Base-by-base conservation (phyloP, 768 basidiomycete genomes). In the Boletus speciosus region DNA sequence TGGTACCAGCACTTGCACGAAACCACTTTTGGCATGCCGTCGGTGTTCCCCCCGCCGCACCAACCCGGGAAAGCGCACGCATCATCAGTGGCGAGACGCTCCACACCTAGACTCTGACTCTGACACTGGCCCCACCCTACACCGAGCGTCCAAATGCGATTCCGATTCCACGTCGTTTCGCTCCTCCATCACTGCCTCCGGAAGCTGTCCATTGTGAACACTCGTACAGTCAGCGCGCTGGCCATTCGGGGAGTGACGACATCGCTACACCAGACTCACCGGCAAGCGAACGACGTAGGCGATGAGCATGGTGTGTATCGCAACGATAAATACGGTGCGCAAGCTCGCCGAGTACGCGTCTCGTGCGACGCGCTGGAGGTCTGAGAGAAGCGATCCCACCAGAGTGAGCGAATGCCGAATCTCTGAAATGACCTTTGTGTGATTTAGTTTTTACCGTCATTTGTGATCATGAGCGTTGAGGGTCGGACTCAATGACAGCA, bases 381-480 rank as follows among this genome's bases (percentile, higher is more conserved):
- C 42, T 2, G 41, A 35, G 5, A 59, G 61, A 14, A 61, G 61
- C 2, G 50, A 48, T 29, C 25, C 31, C 5, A 61, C 52, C 15
- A 61, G 21, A 14, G 9, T 39, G 14, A 61, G n/a, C 14, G 60
- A 61, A 36, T 36, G 59, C 34, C 56, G 52, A 27, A 61, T 61
- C 12, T 42, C 42, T 4, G 52, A 36, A 2, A 61, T 47, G 34
- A 61, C 50, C 56, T 27, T 59, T 4, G 25, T 25, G 25, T 25
- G 25, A 25, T 25, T 25, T 25, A 4, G 25, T 25, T 25, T 25
- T 25, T 25, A 25, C 25, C 21, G 14, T 35, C 34, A 11, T 35
- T 25, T 23, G 14, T 4, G 32, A 34, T 11, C 9, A 12, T 25
- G 10, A 16, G n/a, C 8, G 21, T 23, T 8, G 2, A 25, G 39